These are phyloP conservation scores for Sugiyamaella americana DNA, from an alignment of 805 yeast genomes.

Conservation along the genomic window DNA sequence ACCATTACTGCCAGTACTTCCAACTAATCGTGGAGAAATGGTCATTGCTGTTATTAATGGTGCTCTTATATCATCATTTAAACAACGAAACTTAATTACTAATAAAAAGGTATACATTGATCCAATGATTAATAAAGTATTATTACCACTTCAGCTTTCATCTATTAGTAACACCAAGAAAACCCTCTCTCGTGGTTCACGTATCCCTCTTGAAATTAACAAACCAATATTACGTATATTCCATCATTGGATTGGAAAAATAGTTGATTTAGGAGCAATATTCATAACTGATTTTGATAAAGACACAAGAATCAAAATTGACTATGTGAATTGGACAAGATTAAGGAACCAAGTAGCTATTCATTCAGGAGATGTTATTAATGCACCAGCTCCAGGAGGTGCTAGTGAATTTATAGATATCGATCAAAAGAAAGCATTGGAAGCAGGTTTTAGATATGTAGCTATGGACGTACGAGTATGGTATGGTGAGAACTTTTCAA, in stretches of 20 bases:
- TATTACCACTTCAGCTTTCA: neutral
- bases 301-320: neutral
- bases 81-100: neutral
- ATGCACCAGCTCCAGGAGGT: constrained; percentile 9
- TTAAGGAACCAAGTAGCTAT: neutral
- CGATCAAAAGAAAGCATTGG: constrained; percentile 2
- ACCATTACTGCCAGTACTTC: neutral
- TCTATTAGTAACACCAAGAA: constrained; percentile 1
- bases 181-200: constrained; percentile 9
- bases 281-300: neutral
- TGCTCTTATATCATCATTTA: neutral
- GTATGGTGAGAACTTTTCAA: constrained; percentile 1
- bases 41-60: too few species aligned
- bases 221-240: constrained; percentile 8
- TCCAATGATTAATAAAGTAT: neutral
- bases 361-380: constrained; percentile 8
- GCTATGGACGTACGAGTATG: constrained; percentile 5
- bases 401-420: constrained; percentile 11
- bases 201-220: constrained; percentile 4
- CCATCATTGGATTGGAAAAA: constrained; percentile 9
- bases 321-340: neutral
- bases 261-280: constrained; percentile 5
- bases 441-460: constrained; percentile 6
- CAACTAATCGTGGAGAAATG: neutral
- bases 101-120: neutral